A percentile compares a stretch with the other conserved stretches of the same genome.
Evolutionary conservation across 257 asterid genomes (phyloP).

Genomic region (Fraxinus excelsior): DNA sequence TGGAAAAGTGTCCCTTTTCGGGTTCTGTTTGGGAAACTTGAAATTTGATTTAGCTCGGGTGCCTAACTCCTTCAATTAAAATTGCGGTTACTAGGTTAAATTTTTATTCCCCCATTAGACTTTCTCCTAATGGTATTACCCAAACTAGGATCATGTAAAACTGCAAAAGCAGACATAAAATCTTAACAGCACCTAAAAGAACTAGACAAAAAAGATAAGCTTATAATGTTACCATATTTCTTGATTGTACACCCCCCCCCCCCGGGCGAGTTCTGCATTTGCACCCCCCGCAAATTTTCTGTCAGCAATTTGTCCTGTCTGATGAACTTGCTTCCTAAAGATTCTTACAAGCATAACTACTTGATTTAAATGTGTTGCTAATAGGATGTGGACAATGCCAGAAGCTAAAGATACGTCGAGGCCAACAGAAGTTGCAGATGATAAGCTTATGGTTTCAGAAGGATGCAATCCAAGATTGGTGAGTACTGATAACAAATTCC

Average conservation of each 20-base stretch:
- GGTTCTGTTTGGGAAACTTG: neutral
- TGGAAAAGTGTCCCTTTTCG: neutral
- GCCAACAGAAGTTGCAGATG: conserved; percentile 36
- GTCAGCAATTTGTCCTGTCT: neutral
- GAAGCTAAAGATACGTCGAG: conserved; percentile 64
- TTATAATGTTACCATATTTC: neutral
- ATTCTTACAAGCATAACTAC: conserved; percentile 10
- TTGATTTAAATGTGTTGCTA: conserved; percentile 24
- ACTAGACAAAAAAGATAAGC: neutral
- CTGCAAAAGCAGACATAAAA: too few species aligned
- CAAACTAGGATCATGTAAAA: too few species aligned
- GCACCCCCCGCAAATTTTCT: neutral
- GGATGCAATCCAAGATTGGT: conserved; percentile 61
- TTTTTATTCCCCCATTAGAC: too few species aligned
- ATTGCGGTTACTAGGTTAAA: too few species aligned
- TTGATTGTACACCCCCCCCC: neutral
- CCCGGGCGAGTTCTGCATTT: conserved; percentile 4
- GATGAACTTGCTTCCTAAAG: neutral
- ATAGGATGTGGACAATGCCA: conserved; percentile 91
- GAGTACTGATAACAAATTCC: conserved; percentile 32
- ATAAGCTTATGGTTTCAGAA: conserved; percentile 59
- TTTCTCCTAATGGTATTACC: too few species aligned
- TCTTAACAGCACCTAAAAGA: neutral
- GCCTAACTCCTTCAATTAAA: neutral
- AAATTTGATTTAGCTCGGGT: neutral